Evolutionary conservation across 306 rosid genomes (phyloP), one percentile per base, ranked within the genome.

Genomic region (Purshia tridentata): DNA sequence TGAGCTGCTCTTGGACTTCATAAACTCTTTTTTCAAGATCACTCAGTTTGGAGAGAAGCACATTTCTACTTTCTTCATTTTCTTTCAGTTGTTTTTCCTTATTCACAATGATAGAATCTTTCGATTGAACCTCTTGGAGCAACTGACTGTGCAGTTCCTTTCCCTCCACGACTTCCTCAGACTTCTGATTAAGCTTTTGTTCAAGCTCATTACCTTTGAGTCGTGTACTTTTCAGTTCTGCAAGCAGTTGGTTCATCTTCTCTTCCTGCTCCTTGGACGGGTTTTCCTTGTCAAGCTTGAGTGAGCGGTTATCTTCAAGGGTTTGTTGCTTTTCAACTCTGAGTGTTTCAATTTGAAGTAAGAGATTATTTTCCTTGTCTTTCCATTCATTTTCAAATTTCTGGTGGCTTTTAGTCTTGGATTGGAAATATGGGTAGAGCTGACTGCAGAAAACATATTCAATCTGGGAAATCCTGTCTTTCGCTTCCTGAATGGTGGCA

Each of bases 401-500:
- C 45, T 59, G 75, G 45, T 84, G 82, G 78, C 72, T 23, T 61
- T 74, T 82, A 9, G 81, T 72, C 18, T 79, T 81, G 9, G 91
- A 82, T 76, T 85, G 87, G 13, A 91, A 82, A 23, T 78, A 72
- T 5, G 96, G 96, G 63, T 77, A 91, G 22, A 94, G 79, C 76
- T 88, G 90, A 37, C 67, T 77, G 69, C 97, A 91, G 87, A 94
- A 94, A 40, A 94, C 81, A 73, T 88, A 77, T 74, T 94, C 98
- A 40, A 94, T 84, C 76, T 94, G 96, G 1, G 90, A 81, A 64
- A 91, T 86, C 49, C 88, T 79, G 71, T 94, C 93, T 54, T 81
- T 94, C 53, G 92, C 84, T 68, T 94, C 98, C 76, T 91, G 95
- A 72, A 94, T 86, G 2, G 97, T 86, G 0, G 96, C 98, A 51